phyloP scores from a whole-genome alignment of 2,329 filamentous ascomycete genomes.

The Talaromyces sp. region DNA sequence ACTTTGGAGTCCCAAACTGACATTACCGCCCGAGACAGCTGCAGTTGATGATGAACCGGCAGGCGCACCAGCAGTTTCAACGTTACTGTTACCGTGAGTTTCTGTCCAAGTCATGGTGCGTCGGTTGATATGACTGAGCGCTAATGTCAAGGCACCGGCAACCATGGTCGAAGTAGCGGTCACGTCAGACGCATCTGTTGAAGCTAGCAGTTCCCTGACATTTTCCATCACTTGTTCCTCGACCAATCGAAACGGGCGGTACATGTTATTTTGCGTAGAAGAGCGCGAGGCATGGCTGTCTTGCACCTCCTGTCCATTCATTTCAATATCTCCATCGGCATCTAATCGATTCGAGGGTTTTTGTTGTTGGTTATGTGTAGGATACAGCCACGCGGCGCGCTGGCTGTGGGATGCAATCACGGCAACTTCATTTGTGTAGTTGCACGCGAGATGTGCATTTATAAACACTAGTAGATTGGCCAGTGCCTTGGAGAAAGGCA shows the following conservation, averaged over 20 bases:
- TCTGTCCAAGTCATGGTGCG: conserved; percentile 64
- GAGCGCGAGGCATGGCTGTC: conserved; percentile 28
- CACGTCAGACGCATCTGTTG: conserved; percentile 64
- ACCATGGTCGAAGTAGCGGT: conserved; percentile 75
- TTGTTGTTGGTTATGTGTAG: conserved; percentile 45
- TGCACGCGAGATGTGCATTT: conserved; percentile 92
- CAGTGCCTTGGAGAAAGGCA: conserved; percentile 79
- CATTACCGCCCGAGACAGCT: conserved; percentile 35
- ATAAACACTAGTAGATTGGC: conserved; percentile 92
- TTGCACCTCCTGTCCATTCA: conserved; percentile 50
- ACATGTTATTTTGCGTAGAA: conserved; percentile 72
- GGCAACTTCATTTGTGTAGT: conserved; percentile 88
- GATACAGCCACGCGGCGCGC: conserved; percentile 87
- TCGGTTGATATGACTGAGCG: conserved; percentile 88
- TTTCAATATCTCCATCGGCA: conserved; percentile 56
- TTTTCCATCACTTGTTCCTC: conserved; percentile 76
- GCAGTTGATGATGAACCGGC: conserved; percentile 22
- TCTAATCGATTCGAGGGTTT: conserved; percentile 23
- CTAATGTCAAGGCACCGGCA: conserved; percentile 84
- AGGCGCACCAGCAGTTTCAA: conserved; percentile 39
- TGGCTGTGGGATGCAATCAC: conserved; percentile 87
- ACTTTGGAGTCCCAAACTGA: conserved; percentile 58
- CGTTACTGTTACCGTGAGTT: conserved; percentile 49
- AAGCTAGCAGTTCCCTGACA: conserved; percentile 68
- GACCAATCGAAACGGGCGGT: conserved; percentile 83